Evolutionary conservation across 1,139 yeast genomes (phyloP).

Genomic region (Geotrichum restrictum): DNA sequence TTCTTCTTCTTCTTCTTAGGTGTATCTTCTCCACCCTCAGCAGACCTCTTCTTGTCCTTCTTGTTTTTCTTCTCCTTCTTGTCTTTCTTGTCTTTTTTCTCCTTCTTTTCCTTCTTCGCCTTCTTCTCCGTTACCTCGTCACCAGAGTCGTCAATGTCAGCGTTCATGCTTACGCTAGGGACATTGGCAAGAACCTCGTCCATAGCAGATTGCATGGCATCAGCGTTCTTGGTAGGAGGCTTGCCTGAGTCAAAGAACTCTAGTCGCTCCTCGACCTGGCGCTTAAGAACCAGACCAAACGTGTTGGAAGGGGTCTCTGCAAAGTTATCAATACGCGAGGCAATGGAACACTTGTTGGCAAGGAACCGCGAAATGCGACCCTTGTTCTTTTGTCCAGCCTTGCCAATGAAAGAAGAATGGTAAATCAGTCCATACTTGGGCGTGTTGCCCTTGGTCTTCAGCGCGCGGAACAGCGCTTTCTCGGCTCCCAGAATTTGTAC

Average conservation of each 20-base stretch:
- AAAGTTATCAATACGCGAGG: conserved; percentile 96
- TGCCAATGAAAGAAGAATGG: conserved; percentile 94
- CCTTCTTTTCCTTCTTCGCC: conserved; percentile 29
- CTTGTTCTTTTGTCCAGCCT: conserved; percentile 94
- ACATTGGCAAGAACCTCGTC: conserved; percentile 53
- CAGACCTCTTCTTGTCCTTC: conserved; percentile 49
- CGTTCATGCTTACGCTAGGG: conserved; percentile 38
- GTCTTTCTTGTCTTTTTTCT: conserved; percentile 32
- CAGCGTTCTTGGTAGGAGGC: conserved; percentile 92
- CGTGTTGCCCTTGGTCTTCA: conserved; percentile 96
- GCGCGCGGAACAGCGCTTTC: conserved; percentile 96
- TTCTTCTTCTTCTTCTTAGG: conserved; percentile 7
- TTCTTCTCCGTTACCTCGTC: conserved; percentile 21
- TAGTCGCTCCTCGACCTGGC: conserved; percentile 97
- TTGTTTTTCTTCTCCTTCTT: conserved; percentile 41
- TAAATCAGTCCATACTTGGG: conserved; percentile 97
- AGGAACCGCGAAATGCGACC: conserved; percentile 98
- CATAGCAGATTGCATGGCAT: conserved; percentile 89
- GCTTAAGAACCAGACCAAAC: conserved; percentile 85
- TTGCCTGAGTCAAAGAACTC: conserved; percentile 94
- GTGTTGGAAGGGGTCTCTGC: conserved; percentile 54
- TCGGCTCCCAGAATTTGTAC: conserved; percentile 98
- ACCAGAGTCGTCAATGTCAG: conserved; percentile 45
- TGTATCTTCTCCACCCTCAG: conserved; percentile 20
- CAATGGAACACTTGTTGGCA: conserved; percentile 98